Base-by-base conservation (phyloP, 345 rosid species). In the Citrus australasica region DNA sequence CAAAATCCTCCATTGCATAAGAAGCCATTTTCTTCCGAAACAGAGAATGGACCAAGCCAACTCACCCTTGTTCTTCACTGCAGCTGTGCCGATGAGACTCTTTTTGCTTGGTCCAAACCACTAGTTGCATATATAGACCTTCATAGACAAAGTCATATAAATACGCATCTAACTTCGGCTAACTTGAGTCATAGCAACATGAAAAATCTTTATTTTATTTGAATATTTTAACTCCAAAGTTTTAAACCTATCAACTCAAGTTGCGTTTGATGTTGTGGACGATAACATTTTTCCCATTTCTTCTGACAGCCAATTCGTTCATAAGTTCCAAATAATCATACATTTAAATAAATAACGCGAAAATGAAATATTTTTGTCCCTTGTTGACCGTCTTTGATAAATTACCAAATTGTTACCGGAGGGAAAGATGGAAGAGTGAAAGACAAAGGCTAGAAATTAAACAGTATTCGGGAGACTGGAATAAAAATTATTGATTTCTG, bases 1-100 rank as follows among this genome's bases (percentile, higher is more conserved):
- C 85, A 79, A 90, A 91, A 62, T 90, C 92, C 62, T 92, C 91
- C 76, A 90, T 71, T 1, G 90, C 87, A 53, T 81, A 91, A 59
- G 93, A 90, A 42, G 91, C 90, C 93, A 90, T 90, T 72, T 14
- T 81, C 79, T 51, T 72, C 51, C 55, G 68, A 65, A 33, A 60
- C 38, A 32, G 62, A 35, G 77, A 59, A 74, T 22, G 10, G 25
- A 71, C 78, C 63, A 56, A 61, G 51, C 37, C 66, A 60, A 21
- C 21, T 9, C 56, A 69, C 27, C 73, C 58, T 73, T 55, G 58
- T 48, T 3, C 30, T 68, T 55, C 25, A 6, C 51, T 28, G 38
- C 72, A 55, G 80, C 14, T 67, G 24, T 38, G 30, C 62, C 8
- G 35, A 27, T 51, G 37, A 28, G 79, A 32, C 24, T 53, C 11